Conservation (phyloP, 306 rosid genomes). For the Cucurbita moschata region DNA sequence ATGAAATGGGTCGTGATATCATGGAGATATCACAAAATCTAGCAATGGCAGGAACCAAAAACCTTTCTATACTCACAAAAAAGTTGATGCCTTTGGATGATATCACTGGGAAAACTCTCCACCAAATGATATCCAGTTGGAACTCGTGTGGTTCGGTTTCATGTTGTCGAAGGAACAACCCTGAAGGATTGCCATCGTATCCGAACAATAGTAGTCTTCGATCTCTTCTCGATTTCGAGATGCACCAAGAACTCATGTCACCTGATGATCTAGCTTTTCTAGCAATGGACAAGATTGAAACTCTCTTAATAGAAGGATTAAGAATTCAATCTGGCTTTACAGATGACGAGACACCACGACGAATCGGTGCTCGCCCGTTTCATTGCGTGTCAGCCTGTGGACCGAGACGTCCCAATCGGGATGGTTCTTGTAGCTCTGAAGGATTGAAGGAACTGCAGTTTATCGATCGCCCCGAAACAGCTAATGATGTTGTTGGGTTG, state of each 20-base stretch:
- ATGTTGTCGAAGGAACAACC: conserved; percentile 9
- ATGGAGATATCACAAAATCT: conserved; percentile 44
- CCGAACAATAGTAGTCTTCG: neutral
- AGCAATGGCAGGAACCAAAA: conserved; percentile 32
- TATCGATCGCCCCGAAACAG: conserved; percentile 3
- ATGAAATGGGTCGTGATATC: conserved; percentile 45
- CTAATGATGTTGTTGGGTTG: conserved; percentile 18
- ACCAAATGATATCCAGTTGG: conserved; percentile 10
- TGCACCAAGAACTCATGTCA: conserved; percentile 16
- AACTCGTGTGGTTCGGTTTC: neutral
- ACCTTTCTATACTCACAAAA: conserved; percentile 17
- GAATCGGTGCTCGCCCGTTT: conserved; percentile 15
- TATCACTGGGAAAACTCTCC: conserved; percentile 55
- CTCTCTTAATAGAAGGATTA: conserved; percentile 54
- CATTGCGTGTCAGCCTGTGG: conserved; percentile 2
- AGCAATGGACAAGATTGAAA: conserved; percentile 33
- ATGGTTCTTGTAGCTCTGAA: conserved; percentile 7
- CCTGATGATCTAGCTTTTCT: conserved; percentile 38
- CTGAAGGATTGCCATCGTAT: conserved; percentile 17
- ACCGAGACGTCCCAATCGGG: conserved; percentile 4
- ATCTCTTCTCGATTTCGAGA: conserved; percentile 10
- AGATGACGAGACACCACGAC: conserved; percentile 35
- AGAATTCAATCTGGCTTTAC: conserved; percentile 50
- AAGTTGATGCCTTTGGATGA: conserved; percentile 48
- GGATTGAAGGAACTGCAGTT: conserved; percentile 16